phyloP scores from a whole-genome alignment of 352 stramenopile genomes.

The Globisporangium acanthophoron region DNA sequence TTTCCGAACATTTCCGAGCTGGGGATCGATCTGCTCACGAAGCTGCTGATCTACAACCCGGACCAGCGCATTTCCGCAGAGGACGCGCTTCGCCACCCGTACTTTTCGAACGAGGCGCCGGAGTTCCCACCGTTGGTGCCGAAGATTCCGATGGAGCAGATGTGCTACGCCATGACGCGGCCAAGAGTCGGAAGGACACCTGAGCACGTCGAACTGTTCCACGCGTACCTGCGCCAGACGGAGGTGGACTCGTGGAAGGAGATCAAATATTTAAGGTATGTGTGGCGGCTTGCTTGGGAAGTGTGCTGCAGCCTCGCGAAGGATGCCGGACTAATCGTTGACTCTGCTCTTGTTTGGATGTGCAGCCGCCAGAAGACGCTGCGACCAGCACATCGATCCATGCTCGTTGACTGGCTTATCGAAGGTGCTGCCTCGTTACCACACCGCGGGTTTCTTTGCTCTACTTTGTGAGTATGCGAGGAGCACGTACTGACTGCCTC shows the following conservation, averaged over 20 bases:
- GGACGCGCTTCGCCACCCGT: constrained; percentile 77
- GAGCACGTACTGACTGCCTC: background rate
- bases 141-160: constrained; percentile 76
- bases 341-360: constrained; percentile 2
- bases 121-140: constrained; percentile 42
- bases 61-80: constrained; percentile 79
- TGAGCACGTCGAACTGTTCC: constrained; percentile 74
- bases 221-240: constrained; percentile 71
- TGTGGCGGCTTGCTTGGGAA: background rate
- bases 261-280: constrained; percentile 83
- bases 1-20: constrained; percentile 69
- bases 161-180: constrained; percentile 60
- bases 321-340: background rate
- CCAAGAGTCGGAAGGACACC: constrained; percentile 40
- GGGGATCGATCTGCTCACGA: constrained; percentile 65
- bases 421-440: constrained; percentile 53
- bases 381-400: constrained; percentile 78
- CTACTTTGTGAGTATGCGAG: background rate
- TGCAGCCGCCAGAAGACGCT: constrained; percentile 74
- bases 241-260: constrained; percentile 81
- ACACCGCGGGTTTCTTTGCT: background rate
- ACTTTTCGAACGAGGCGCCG: constrained; percentile 52
- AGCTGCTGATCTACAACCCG: constrained; percentile 78
- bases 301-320: background rate
- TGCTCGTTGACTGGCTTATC: constrained; percentile 91